phyloP scores from a whole-genome alignment of 768 basidiomycete species.

The Podaxis mareebaensis region DNA sequence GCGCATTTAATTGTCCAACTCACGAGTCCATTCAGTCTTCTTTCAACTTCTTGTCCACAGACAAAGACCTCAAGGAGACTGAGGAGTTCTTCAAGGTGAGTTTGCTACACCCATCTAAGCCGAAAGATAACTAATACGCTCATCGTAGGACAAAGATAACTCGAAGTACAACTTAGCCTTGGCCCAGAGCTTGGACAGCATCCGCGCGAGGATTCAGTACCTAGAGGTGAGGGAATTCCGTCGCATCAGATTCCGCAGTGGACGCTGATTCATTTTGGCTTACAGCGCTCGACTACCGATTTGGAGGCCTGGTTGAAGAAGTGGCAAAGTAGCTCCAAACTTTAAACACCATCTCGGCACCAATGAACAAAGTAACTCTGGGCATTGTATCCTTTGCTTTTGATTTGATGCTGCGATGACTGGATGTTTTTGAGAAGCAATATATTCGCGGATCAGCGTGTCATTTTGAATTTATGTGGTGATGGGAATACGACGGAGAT shows the following conservation, averaged over 20 bases:
- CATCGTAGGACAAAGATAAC: conserved; percentile 58
- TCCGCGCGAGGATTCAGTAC: conserved; percentile 61
- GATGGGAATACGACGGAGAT: not conserved
- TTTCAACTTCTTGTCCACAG: conserved; percentile 54
- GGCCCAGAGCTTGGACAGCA: conserved; percentile 67
- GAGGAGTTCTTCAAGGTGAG: conserved; percentile 77
- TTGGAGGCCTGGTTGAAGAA: conserved; percentile 53
- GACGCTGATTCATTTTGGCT: not conserved
- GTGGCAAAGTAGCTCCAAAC: conserved; percentile 28
- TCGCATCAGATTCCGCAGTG: too few species aligned
- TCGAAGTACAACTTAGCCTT: conserved; percentile 67
- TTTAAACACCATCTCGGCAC: not conserved
- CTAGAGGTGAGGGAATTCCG: conserved; percentile 47
- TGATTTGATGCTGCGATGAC: not conserved
- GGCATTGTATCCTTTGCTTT: not conserved
- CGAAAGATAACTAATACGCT: conserved; percentile 23
- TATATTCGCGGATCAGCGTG: conserved; percentile 3
- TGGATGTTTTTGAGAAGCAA: not conserved
- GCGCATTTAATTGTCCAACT: not conserved
- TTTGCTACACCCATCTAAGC: conserved; percentile 14
- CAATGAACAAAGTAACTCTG: not conserved
- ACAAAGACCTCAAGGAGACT: conserved; percentile 63
- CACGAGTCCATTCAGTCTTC: conserved; percentile 28
- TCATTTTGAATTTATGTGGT: not conserved
- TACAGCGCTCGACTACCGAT: conserved; percentile 60